Percentiles rank a stretch among this genome's conserved stretches.
phyloP scores from a whole-genome alignment of 305 asterid genomes.

The Andrographis paniculata region DNA sequence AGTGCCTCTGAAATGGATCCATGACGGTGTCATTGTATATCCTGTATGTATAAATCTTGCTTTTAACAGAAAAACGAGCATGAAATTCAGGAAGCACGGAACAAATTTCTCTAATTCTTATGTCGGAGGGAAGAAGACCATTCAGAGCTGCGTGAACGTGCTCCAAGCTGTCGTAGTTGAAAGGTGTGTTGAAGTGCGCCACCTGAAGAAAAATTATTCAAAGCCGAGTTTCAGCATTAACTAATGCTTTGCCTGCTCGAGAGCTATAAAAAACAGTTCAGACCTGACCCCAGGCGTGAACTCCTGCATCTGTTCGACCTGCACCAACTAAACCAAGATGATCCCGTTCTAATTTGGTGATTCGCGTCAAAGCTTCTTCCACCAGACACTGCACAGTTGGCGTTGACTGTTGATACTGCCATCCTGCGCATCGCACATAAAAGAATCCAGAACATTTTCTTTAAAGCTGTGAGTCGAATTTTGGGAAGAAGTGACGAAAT shows the following conservation, averaged over 20 bases:
- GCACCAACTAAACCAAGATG: slow-evolving; percentile 72
- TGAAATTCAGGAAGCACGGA: slow-evolving; percentile 69
- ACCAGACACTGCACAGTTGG: slow-evolving; percentile 76
- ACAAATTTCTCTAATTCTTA: slow-evolving; percentile 70
- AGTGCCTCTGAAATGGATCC: slow-evolving; percentile 77
- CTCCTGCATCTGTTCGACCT: slow-evolving; percentile 96
- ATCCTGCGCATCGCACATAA: slow-evolving; percentile 35
- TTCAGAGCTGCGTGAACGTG: slow-evolving; percentile 62
- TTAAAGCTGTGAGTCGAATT: not conserved
- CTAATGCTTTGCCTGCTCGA: not conserved
- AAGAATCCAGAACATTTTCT: slow-evolving; percentile 9
- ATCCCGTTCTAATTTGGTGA: slow-evolving; percentile 55
- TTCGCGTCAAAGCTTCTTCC: slow-evolving; percentile 57
- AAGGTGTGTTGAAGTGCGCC: slow-evolving; percentile 77
- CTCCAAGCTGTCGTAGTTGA: slow-evolving; percentile 61
- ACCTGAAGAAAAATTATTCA: slow-evolving; percentile 40
- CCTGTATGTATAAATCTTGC: slow-evolving; percentile 73
- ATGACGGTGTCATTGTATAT: slow-evolving; percentile 55
- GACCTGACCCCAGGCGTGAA: slow-evolving; percentile 97
- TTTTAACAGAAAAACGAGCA: slow-evolving; percentile 77
- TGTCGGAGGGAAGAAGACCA: slow-evolving; percentile 72
- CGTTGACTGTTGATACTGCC: slow-evolving; percentile 78
- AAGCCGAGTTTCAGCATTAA: slow-evolving; percentile 1
- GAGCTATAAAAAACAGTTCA: slow-evolving; percentile 14
- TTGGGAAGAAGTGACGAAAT: slow-evolving; percentile 1